phyloP scores from a whole-genome alignment of 768 basidiomycete species.

The Chalciporus piperatus region DNA sequence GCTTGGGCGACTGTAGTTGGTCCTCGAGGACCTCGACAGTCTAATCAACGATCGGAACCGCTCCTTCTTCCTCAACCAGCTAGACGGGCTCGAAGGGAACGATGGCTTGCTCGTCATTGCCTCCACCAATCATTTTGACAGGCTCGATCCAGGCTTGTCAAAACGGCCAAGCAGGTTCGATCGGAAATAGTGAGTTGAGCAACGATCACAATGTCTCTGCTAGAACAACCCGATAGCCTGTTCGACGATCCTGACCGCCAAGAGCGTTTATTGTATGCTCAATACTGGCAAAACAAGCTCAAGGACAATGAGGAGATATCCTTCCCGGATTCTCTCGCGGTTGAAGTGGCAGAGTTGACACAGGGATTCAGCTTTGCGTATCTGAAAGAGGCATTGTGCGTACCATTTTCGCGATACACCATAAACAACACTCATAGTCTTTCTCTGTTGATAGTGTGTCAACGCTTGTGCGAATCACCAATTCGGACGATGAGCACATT shows the following conservation, averaged over 20 bases:
- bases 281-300: conserved; percentile 83
- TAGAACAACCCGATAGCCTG: conserved; percentile 39
- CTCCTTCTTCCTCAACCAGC: conserved; percentile 85
- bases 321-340: conserved; percentile 65
- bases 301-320: conserved; percentile 54
- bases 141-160: conserved; percentile 73
- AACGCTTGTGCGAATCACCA: conserved; percentile 62
- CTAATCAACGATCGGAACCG: conserved; percentile 76
- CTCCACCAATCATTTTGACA: conserved; percentile 82
- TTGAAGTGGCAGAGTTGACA: conserved; percentile 58
- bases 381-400: conserved; percentile 87
- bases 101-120: conserved; percentile 77
- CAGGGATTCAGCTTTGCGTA: conserved; percentile 81
- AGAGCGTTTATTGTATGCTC: conserved; percentile 64
- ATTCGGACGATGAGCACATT: conserved; percentile 47
- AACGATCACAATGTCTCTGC: not conserved
- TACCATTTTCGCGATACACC: conserved; percentile 6
- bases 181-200: conserved; percentile 68
- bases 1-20: conserved; percentile 16
- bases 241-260: conserved; percentile 69
- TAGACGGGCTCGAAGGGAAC: conserved; percentile 78
- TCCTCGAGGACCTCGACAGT: conserved; percentile 72
- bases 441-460: conserved; percentile 51
- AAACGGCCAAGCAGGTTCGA: conserved; percentile 82
- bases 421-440: not conserved